Evolutionary conservation across 2,329 filamentous ascomycete species (phyloP), one percentile per base, ranked within the genome.

Genomic region (Botrytis medusae): DNA sequence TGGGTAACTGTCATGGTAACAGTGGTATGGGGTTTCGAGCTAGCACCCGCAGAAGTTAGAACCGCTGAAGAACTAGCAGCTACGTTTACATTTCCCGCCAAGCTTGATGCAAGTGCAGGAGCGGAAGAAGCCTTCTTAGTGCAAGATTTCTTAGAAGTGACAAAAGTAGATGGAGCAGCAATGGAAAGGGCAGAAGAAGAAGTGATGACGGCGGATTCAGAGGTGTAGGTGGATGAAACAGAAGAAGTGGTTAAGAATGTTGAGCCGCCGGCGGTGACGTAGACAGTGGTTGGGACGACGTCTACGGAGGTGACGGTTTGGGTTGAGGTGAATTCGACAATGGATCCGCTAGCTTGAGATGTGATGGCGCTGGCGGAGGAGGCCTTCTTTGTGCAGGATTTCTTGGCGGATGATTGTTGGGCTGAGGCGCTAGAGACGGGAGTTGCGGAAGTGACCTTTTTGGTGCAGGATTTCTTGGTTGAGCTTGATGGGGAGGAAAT

Each of bases 131-230:
- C 20, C 16, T 57, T 69, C 48, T 69, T 69, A 12, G 65, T 57
- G 48, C 70, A 72, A 14, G 62, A n/a, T 16, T 72, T 72, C n/a
- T 72, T 68, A 40, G 51, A 51, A 5, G 71, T 72, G 29, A 68
- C n/a, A 20, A 69, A 48, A 2, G 51, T 69, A 8, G 71, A 59
- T 16, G 40, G 46, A 8, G 20, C 37, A 2, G 62, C 25, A 5
- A n/a, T 40, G n/a, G 63, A 22, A 18, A 60, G 2, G 14, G 34
- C 61, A n/a, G 42, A 37, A 12, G 68, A 48, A 18, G 22, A 25
- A 9, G 69, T 37, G 25, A 46, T 51, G 32, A 60, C 51, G 32
- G 54, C 32, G 2, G 68, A 60, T 22, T 40, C 20, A 6, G 42
- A 44, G 32, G 54, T 71, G 6, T 60, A 46, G 22, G 51, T 69